Evolutionary conservation across 805 yeast genomes (phyloP).

Genomic region (Pichia pseudocactophila): DNA sequence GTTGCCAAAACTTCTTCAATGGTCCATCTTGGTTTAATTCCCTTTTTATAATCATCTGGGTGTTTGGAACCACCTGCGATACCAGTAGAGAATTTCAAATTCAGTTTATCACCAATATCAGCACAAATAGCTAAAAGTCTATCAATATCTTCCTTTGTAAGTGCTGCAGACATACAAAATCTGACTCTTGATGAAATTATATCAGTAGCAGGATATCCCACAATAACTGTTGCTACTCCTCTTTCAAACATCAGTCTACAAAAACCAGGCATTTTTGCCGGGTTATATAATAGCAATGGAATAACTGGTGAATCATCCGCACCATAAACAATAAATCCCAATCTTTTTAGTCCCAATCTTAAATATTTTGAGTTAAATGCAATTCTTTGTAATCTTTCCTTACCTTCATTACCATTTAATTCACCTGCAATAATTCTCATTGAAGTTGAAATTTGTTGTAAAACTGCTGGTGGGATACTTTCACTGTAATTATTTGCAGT

Average conservation of each 20-base stretch:
- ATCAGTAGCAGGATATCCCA: conserved; percentile 97
- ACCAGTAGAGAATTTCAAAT: conserved; percentile 71
- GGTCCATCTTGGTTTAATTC: conserved; percentile 62
- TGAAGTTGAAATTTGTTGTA: conserved; percentile 79
- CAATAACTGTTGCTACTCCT: conserved; percentile 90
- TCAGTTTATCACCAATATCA: conserved; percentile 69
- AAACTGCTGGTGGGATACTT: conserved; percentile 82
- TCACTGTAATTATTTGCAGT: conserved; percentile 75
- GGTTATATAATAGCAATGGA: conserved; percentile 79
- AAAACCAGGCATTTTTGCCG: conserved; percentile 90
- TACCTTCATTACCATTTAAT: conserved; percentile 86
- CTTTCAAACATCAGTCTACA: conserved; percentile 71
- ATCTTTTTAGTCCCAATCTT: conserved; percentile 78
- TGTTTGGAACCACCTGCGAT: conserved; percentile 51
- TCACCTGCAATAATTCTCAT: conserved; percentile 73
- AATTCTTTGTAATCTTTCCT: conserved; percentile 81
- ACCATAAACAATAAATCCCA: conserved; percentile 92
- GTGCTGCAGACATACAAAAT: conserved; percentile 83
- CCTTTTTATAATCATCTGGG: conserved; percentile 47
- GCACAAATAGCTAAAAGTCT: conserved; percentile 58
- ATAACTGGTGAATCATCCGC: conserved; percentile 95
- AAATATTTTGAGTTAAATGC: conserved; percentile 94
- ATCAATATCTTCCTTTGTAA: conserved; percentile 92
- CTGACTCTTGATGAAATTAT: conserved; percentile 83
- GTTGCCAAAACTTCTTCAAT: conserved; percentile 67